Conservation (phyloP, 2,329 filamentous ascomycete species). For the Hortaea sp. region DNA sequence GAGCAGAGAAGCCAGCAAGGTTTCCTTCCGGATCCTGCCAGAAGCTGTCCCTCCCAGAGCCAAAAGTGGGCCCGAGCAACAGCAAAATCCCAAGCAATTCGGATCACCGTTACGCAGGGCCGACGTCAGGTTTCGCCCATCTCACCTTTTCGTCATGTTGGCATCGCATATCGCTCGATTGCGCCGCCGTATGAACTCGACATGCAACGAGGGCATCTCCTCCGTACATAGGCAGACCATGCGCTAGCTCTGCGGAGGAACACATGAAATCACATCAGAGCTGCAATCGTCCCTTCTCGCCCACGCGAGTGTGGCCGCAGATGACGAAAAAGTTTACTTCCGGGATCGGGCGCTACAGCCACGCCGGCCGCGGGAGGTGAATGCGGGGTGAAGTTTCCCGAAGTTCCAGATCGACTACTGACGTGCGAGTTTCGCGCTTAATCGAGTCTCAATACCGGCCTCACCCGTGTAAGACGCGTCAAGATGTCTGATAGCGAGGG, state of each 20-base stretch:
- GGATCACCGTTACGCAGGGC: not conserved
- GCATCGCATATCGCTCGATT: not conserved
- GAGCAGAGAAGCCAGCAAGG: no score
- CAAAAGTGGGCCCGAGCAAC: not conserved
- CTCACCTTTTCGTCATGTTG: not conserved
- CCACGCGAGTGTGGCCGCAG: no score
- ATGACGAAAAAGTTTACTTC: not conserved
- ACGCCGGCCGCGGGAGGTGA: not conserved
- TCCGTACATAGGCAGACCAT: no score
- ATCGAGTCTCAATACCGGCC: not conserved
- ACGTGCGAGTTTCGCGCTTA: not conserved
- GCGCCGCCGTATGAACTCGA: not conserved
- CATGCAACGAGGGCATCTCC: no score
- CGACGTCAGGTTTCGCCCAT: not conserved
- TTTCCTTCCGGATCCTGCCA: no score
- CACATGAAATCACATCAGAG: no score
- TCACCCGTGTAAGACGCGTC: not conserved
- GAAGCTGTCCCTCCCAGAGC: no score
- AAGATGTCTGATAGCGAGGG: constrained; percentile 18
- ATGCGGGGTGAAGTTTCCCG: not conserved
- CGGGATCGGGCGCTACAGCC: not conserved
- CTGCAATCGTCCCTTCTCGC: no score
- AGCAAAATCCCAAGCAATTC: not conserved
- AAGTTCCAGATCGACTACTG: not conserved
- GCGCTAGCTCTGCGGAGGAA: no score